These are phyloP conservation scores for Stellera chamaejasme DNA, from an alignment of 345 rosid species.

Conservation along the genomic window DNA sequence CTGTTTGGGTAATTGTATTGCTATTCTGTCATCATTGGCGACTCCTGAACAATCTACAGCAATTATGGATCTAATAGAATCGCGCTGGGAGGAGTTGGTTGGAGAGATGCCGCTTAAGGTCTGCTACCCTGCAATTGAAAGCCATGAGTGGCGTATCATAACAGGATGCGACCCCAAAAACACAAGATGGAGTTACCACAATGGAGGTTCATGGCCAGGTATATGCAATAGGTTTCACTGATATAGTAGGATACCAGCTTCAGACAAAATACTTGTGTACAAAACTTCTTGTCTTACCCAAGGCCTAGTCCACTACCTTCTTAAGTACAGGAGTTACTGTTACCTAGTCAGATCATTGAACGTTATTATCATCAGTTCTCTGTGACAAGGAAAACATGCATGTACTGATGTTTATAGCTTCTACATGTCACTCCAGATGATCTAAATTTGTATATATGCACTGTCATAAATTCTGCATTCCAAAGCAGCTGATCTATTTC, in stretches of 20 bases:
- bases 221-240: constrained; percentile 4
- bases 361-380: background rate
- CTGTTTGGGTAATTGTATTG: constrained; percentile 83
- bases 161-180: constrained; percentile 97
- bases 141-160: constrained; percentile 80
- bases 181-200: constrained; percentile 97
- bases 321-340: background rate
- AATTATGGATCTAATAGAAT: constrained; percentile 95
- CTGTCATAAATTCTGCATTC: background rate
- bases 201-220: constrained; percentile 99
- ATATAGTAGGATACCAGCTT: background rate
- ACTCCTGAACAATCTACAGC: constrained; percentile 90
- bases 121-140: constrained; percentile 85
- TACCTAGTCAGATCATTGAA: background rate
- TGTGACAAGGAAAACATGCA: background rate
- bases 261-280: background rate
- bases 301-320: background rate
- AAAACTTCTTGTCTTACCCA: background rate
- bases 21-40: constrained; percentile 84
- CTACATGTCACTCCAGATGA: background rate
- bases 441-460: background rate
- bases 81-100: constrained; percentile 92
- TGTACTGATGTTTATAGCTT: background rate
- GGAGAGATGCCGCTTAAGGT: constrained; percentile 98
- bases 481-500: background rate